Evolutionary conservation across 139 green algal species (phyloP), one percentile per base, ranked within the genome.

Genomic region (Chlamydomonas incerta): DNA sequence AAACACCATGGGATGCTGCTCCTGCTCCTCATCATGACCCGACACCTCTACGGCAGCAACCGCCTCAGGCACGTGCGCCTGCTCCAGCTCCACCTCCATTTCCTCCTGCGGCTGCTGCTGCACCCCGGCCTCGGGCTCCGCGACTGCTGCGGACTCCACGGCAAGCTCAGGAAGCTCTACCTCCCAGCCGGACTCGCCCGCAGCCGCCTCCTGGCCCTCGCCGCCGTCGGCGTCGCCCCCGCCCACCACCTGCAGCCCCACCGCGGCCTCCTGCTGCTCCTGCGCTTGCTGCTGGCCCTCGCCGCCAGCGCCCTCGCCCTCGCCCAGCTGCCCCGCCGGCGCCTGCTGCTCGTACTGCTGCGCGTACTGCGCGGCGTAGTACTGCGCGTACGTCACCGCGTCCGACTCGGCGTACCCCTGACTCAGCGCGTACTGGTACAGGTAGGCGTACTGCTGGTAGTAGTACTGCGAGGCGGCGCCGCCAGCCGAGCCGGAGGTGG

Each of bases 371-470:
- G 68, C 67, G 24, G 72, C 72, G 26, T 83, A 82, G 47, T 82
- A 82, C 62, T 84, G 74, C 65, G 72, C 83, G 46, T 84, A 82
- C 73, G 67, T 29, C 41, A 84, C 72, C 6, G 72, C 72, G 50
- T 83, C 52, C 31, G n/a, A 66, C 72, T 82, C 58, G 63, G 10
- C 31, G 47, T 83, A 84, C 14, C 83, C 83, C 83, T 80, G 33
- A n/a, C 37, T 37, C 41, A 79, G 21, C 20, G 63, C 62, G 68
- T 89, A 74, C 52, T 90, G 75, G 66, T 95, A 90, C 76, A 97
- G 85, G 35, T 96, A 93, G 9, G 92, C 90, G 70, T 98, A 94
- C 72, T 96, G 91, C 58, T 90, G 83, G 50, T 79, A 84, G 52
- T 88, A 80, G 66, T 84, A 85, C 68, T 85, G 79, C 65, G 79